Conservation (phyloP, 305 asterid genomes). For the Euphrasia arctica region DNA sequence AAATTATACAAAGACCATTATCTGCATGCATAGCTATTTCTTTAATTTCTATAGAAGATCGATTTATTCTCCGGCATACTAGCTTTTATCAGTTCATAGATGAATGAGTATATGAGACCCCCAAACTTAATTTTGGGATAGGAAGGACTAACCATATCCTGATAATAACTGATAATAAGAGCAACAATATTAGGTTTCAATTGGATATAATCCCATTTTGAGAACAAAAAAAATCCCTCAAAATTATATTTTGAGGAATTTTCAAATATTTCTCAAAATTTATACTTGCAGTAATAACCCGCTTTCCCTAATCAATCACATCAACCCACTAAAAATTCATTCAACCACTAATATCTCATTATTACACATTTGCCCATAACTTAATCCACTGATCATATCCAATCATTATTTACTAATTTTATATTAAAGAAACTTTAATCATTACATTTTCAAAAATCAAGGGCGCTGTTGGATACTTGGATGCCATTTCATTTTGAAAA, state of each 20-base stretch:
- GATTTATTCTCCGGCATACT: not conserved
- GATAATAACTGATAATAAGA: too few relatives aligned
- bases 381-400: not conserved
- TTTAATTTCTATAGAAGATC: slow-evolving; percentile 1
- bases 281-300: not conserved
- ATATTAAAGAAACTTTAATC: not conserved
- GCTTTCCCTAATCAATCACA: not conserved
- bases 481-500: not conserved
- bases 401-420: not conserved
- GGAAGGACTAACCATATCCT: too few relatives aligned
- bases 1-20: slow-evolving; percentile 20
- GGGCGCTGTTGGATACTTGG: too few relatives aligned
- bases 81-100: slow-evolving; percentile 9
- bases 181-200: too few relatives aligned
- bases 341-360: not conserved
- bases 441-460: not conserved
- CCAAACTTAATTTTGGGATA: not conserved
- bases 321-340: not conserved
- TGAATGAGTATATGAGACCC: slow-evolving; percentile 2
- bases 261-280: not conserved
- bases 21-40: slow-evolving; percentile 10
- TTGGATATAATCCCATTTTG: not conserved
- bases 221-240: not conserved
- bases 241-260: not conserved
- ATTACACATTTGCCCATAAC: not conserved